Evolutionary conservation across 768 basidiomycete genomes (phyloP).

Genomic region (Tylopilus rubrobrunneus): DNA sequence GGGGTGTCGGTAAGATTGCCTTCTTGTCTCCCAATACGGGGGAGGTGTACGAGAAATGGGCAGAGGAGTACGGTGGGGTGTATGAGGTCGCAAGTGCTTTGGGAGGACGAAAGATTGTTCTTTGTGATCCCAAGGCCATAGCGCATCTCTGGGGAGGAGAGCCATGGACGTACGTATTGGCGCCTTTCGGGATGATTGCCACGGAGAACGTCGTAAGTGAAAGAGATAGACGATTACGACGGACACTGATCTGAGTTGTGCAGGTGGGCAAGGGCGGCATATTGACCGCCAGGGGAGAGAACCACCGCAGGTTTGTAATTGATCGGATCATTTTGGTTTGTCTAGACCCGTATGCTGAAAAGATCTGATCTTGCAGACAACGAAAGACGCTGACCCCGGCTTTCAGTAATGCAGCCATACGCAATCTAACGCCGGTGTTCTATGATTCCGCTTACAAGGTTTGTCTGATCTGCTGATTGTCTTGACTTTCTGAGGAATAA

Average conservation of each 20-base stretch:
- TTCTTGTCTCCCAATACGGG: conserved; percentile 24
- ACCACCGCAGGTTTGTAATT: conserved; percentile 35
- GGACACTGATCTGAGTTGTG: not conserved
- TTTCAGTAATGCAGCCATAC: conserved; percentile 40
- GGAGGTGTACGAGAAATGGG: conserved; percentile 44
- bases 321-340: conserved; percentile 8
- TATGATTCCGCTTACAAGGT: conserved; percentile 44
- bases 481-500: not conserved
- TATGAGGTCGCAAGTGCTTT: conserved; percentile 39
- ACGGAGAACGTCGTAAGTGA: conserved; percentile 26
- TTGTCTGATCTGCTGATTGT: conserved; percentile 5
- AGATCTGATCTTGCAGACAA: conserved; percentile 21
- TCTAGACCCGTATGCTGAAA: conserved; percentile 10
- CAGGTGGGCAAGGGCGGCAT: conserved; percentile 36
- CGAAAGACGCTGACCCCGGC: conserved; percentile 38
- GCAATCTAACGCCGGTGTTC: conserved; percentile 34
- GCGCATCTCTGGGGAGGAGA: conserved; percentile 49
- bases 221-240: not conserved
- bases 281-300: conserved; percentile 40
- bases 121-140: conserved; percentile 48
- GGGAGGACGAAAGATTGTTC: conserved; percentile 33
- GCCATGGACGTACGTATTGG: conserved; percentile 34
- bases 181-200: conserved; percentile 15
- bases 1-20: conserved; percentile 7
- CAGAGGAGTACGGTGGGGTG: conserved; percentile 43